These are phyloP conservation scores for Scorias spongiosa DNA, from an alignment of 2,329 filamentous ascomycete genomes.

Conservation along the genomic window DNA sequence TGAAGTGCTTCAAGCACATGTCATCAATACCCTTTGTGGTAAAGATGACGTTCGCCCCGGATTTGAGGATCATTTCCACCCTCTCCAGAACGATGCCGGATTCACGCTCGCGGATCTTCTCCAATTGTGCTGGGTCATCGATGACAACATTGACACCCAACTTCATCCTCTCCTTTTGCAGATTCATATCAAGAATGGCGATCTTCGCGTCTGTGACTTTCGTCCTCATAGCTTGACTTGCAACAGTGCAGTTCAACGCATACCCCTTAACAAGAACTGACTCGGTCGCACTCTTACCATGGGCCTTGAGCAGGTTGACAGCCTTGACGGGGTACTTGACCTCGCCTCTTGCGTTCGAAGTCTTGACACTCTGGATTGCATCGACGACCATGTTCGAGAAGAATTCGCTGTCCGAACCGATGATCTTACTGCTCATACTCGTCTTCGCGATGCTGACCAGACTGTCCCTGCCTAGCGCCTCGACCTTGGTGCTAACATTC, in stretches of 20 bases:
- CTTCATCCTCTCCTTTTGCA: slow-evolving; percentile 99
- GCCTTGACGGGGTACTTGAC: slow-evolving; percentile 97
- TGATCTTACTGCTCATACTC: slow-evolving; percentile 99
- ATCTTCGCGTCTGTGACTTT: slow-evolving; percentile 89
- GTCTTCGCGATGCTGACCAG: slow-evolving; percentile 93
- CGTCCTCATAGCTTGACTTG: slow-evolving; percentile 95
- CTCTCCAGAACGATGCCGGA: slow-evolving; percentile 85
- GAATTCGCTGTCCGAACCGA: slow-evolving; percentile 88
- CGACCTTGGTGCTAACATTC: slow-evolving; percentile 92
- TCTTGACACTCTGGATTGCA: slow-evolving; percentile 88
- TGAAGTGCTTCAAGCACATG: slow-evolving; percentile 80
- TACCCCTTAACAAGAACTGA: slow-evolving; percentile 90
- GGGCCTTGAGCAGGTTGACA: slow-evolving; percentile 95
- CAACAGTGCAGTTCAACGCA: slow-evolving; percentile 95
- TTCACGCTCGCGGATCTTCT: slow-evolving; percentile 90
- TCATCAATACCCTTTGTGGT: slow-evolving; percentile 99
- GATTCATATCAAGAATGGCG: slow-evolving; percentile 89
- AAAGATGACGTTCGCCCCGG: slow-evolving; percentile 87
- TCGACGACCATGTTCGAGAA: slow-evolving; percentile 96
- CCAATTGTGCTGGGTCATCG: slow-evolving; percentile 89
- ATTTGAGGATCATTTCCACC: slow-evolving; percentile 94
- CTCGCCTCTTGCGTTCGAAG: slow-evolving; percentile 78
- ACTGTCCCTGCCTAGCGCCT: slow-evolving; percentile 76
- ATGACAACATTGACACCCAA: slow-evolving; percentile 96
- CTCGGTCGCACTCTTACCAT: slow-evolving; percentile 82